Percentiles rank a stretch among this genome's conserved stretches.
These are phyloP conservation scores for Moesziomyces parantarcticus DNA, from an alignment of 1,284 basidiomycete genomes.

Conservation along the genomic window DNA sequence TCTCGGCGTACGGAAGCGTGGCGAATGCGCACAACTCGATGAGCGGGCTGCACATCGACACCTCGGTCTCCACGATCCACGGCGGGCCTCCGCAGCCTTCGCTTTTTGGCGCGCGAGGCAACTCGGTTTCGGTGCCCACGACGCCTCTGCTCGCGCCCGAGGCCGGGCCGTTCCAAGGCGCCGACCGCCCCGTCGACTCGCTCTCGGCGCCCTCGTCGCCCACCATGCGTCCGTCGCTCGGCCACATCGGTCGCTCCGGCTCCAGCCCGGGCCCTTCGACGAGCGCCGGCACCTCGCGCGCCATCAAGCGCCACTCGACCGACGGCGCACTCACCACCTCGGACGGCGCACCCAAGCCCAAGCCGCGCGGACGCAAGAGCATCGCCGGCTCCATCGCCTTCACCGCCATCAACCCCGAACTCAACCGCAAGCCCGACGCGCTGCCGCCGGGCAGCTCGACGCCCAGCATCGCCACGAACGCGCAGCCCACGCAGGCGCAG, in stretches of 20 bases:
- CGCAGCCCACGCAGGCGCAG: constrained; percentile 34
- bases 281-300: constrained; percentile 3
- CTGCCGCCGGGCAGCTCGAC: constrained; percentile 24
- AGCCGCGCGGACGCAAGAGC: constrained; percentile 40
- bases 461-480: constrained; percentile 19
- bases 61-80: constrained; percentile 18
- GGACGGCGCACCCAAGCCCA: constrained; percentile 30
- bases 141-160: constrained; percentile 38
- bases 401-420: constrained; percentile 44
- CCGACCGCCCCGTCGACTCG: constrained; percentile 35
- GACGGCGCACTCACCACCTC: constrained; percentile 16
- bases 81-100: constrained; percentile 23
- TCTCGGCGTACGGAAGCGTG: constrained; percentile 22
- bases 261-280: constrained; percentile 39
- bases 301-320: constrained; percentile 37
- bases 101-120: constrained; percentile 27
- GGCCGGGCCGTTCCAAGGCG: constrained; percentile 39
- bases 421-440: constrained; percentile 19
- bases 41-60: constrained; percentile 25
- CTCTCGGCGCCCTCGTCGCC: constrained; percentile 49
- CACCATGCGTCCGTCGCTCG: constrained; percentile 28
- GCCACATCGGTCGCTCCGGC: constrained; percentile 34
- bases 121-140: constrained; percentile 39
- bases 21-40: constrained; percentile 10
- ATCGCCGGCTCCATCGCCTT: constrained; percentile 43